Conservation (phyloP, 106 monocot species). For the Hemerocallis citrina region DNA sequence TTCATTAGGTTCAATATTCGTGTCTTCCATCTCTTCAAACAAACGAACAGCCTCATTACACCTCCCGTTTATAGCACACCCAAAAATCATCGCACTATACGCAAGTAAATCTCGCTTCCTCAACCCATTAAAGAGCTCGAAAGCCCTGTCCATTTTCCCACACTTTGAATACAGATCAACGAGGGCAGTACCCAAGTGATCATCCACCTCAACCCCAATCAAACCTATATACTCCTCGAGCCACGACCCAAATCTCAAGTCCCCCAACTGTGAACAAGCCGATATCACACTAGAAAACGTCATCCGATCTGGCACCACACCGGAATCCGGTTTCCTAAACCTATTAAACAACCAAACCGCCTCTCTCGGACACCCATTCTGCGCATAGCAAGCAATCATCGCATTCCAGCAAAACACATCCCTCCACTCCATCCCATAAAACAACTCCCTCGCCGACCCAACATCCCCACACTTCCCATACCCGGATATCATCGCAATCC, state of each 20-base stretch:
- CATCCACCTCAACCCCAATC: conserved; percentile 48
- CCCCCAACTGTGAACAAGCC: conserved; percentile 63
- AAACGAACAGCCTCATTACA: conserved; percentile 24
- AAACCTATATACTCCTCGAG: conserved; percentile 30
- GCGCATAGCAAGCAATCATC: conserved; percentile 57
- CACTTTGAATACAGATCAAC: conserved; percentile 61
- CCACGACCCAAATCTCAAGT: conserved; percentile 55
- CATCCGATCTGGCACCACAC: conserved; percentile 36
- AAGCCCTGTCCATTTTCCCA: conserved; percentile 46
- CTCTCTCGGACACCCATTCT: conserved; percentile 44
- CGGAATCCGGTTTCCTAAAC: conserved; percentile 39
- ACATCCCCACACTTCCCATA: conserved; percentile 46
- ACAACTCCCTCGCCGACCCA: conserved; percentile 23
- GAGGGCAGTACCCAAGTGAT: conserved; percentile 59
- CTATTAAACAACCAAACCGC: conserved; percentile 46
- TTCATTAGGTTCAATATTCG: conserved; percentile 37
- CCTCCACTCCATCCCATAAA: conserved; percentile 35
- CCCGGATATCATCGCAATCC: conserved; percentile 64
- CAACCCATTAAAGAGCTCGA: conserved; percentile 29
- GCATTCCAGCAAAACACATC: conserved; percentile 60
- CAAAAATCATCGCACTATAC: conserved; percentile 72
- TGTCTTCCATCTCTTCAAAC: conserved; percentile 46
- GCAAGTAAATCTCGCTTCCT: conserved; percentile 49
- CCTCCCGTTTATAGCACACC: conserved; percentile 57
- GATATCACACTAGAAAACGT: conserved; percentile 56